A percentile compares a stretch with the other conserved stretches of the same genome.
phyloP scores from a whole-genome alignment of 2,329 filamentous ascomycete species.

The Pseudogymnoascus pannorum region DNA sequence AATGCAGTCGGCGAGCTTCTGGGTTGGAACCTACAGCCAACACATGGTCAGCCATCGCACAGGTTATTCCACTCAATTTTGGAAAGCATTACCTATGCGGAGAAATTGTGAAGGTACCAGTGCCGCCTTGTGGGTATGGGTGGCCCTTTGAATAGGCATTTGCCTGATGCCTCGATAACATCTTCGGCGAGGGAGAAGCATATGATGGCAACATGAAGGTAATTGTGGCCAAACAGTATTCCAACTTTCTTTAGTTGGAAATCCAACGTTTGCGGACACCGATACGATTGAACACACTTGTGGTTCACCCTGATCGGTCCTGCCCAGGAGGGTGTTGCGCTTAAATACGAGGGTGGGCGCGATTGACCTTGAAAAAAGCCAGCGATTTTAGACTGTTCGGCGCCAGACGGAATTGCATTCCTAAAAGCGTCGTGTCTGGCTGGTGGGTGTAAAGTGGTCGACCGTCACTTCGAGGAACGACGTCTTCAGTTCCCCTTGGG shows the following conservation, averaged over 20 bases:
- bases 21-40: conserved; percentile 65
- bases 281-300: conserved; percentile 1
- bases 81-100: conserved; percentile 65
- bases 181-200: conserved; percentile 46
- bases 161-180: conserved; percentile 78
- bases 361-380: conserved; percentile 6
- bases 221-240: conserved; percentile 4
- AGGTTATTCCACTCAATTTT: conserved; percentile 2
- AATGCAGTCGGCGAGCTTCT: conserved; percentile 64
- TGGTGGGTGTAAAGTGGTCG: neutral
- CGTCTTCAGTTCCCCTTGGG: conserved; percentile 6
- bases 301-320: conserved; percentile 8
- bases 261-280: conserved; percentile 4
- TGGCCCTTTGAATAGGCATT: conserved; percentile 72
- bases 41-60: conserved; percentile 8
- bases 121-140: conserved; percentile 62
- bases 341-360: neutral
- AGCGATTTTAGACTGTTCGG: neutral
- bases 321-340: conserved; percentile 1
- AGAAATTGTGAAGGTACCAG: conserved; percentile 72
- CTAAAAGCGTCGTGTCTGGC: conserved; percentile 4
- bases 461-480: neutral
- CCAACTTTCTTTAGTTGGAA: neutral
- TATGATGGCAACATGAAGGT: conserved; percentile 54
- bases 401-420: conserved; percentile 7